Conservation (phyloP, 106 monocot genomes). For the Cymbidium sinense region DNA sequence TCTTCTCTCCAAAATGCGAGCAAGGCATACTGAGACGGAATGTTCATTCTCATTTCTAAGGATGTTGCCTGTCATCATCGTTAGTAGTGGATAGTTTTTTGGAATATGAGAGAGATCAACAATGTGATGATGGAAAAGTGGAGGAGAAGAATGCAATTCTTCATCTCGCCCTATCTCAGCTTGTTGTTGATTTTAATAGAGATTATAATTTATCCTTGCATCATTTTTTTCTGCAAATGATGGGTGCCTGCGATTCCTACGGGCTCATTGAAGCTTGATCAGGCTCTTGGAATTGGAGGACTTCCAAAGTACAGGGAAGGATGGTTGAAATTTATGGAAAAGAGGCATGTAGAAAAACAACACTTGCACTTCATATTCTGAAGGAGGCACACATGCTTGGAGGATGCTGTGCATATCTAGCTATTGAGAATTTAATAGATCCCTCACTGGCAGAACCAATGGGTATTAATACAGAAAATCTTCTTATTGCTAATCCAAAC, state of each 20-base stretch:
- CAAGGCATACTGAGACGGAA: not conserved
- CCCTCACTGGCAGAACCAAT: slow-evolving; percentile 52
- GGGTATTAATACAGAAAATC: slow-evolving; percentile 61
- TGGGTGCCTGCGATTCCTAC: slow-evolving; percentile 57
- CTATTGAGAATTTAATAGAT: slow-evolving; percentile 80
- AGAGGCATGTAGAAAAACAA: slow-evolving; percentile 93
- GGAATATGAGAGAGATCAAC: slow-evolving; percentile 67
- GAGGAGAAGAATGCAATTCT: slow-evolving; percentile 54
- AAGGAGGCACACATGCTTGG: slow-evolving; percentile 89
- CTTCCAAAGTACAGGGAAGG: slow-evolving; percentile 94
- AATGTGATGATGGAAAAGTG: slow-evolving; percentile 29
- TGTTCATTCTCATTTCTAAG: not conserved
- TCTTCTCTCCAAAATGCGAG: no score
- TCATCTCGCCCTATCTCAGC: slow-evolving; percentile 59
- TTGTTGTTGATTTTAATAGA: slow-evolving; percentile 69
- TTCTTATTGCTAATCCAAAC: slow-evolving; percentile 60
- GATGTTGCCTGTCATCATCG: slow-evolving; percentile 2
- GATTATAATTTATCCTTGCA: slow-evolving; percentile 67
- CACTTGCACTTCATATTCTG: slow-evolving; percentile 87
- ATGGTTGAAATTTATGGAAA: slow-evolving; percentile 89
- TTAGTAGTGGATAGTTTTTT: slow-evolving; percentile 26
- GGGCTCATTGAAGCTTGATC: slow-evolving; percentile 87
- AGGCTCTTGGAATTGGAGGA: slow-evolving; percentile 83
- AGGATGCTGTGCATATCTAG: slow-evolving; percentile 88
- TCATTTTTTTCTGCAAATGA: slow-evolving; percentile 47